Evolutionary conservation across 2,329 filamentous ascomycete genomes (phyloP), one percentile per base, ranked within the genome.

Genomic region (Coleophoma cylindrospora): DNA sequence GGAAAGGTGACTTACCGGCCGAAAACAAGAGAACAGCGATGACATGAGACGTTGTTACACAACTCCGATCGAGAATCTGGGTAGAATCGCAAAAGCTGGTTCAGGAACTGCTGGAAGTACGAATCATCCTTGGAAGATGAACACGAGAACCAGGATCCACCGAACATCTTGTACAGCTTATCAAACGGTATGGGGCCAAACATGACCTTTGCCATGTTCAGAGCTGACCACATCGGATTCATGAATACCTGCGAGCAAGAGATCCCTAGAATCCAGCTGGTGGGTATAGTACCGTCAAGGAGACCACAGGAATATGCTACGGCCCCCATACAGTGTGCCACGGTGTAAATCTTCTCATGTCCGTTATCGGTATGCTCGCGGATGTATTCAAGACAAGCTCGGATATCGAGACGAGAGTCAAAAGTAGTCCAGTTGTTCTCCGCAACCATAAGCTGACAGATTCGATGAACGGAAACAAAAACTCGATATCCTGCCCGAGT

Each of bases 301-400:
- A 86, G 68, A n/a, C 80, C 82, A 4, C 72, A 68, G 0, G 77
- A 67, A 48, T 80, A 72, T 1, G 81, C 78, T 0, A 85, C 79
- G 40, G 78, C 77, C 22, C 82, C 83, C 72, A 83, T 79, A 64
- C 82, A 86, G 65, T 86, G 82, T 1, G 76, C 73, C 34, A 86
- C 71, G 3, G 74, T 74, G 63, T 86, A 85, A 34, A 81, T 66
- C 45, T 70, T 72, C 19, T 63, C 57, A n/a, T 63, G 54, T 50
- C 60, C 53, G 55, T 65, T 45, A 19, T 60, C 46, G 9, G 45
- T 48, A 34, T 44, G 41, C 33, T 66, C 50, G 6, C 79, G 74
- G 48, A 85, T 78, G 54, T 70, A 69, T 52, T 79, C 68, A 10
- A 84, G 64, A 34, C 74, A 77, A 3, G 81, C 81, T 43, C 66